Evolutionary conservation across 2,329 filamentous ascomycete species (phyloP).

Genomic region (Orbilia quercus): DNA sequence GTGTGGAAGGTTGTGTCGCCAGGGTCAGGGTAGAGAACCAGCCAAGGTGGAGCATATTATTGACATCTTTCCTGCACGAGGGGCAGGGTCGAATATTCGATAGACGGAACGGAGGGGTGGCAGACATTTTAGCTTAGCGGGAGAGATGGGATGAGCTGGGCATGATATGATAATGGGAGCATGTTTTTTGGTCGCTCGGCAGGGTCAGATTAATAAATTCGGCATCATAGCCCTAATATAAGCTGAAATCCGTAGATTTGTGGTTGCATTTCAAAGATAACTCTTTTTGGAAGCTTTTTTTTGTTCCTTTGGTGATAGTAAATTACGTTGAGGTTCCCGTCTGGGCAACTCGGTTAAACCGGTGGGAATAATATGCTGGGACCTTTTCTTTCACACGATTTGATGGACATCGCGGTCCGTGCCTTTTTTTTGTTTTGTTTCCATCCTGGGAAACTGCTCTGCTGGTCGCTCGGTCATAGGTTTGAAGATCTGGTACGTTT

Average conservation of each 20-base stretch:
- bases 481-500: background rate
- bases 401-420: background rate
- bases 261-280: conserved; percentile 4
- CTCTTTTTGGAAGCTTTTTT: background rate
- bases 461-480: no score
- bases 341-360: no score
- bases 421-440: background rate
- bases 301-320: no score
- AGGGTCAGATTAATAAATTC: conserved; percentile 7
- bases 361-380: no score
- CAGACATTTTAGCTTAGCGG: no score
- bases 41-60: conserved; percentile 1
- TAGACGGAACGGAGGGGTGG: conserved; percentile 6
- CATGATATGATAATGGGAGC: conserved; percentile 39
- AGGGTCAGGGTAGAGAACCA: conserved; percentile 21
- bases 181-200: conserved; percentile 42
- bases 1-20: conserved; percentile 7
- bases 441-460: conserved; percentile 1
- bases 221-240: background rate
- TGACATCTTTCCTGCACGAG: no score
- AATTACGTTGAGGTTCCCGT: background rate
- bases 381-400: no score
- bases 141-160: conserved; percentile 44
- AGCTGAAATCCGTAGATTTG: no score
- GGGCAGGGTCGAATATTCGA: background rate